Evolutionary conservation across 2,329 filamentous ascomycete species (phyloP).

Genomic region (Penicillium aurantiogriseum): DNA sequence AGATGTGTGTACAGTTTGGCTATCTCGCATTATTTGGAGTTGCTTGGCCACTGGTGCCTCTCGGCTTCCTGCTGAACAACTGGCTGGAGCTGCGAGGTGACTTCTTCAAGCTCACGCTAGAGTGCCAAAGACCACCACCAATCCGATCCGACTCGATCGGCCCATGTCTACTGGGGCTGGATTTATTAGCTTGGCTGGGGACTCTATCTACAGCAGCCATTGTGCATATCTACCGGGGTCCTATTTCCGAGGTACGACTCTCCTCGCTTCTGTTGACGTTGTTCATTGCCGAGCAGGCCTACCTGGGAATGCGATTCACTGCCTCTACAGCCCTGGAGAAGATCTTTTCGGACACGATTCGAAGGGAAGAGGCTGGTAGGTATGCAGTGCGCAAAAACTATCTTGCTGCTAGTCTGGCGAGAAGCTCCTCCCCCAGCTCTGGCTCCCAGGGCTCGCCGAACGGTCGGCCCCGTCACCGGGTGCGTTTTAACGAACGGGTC

Average conservation of each 20-base stretch:
- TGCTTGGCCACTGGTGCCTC: slow-evolving; percentile 88
- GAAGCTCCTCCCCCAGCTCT: slow-evolving; percentile 6
- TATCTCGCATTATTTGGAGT: slow-evolving; percentile 90
- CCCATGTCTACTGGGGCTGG: slow-evolving; percentile 81
- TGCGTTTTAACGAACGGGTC: slow-evolving; percentile 37
- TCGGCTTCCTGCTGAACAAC: slow-evolving; percentile 90
- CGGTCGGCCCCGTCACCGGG: slow-evolving; percentile 22
- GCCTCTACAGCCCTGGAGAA: slow-evolving; percentile 72
- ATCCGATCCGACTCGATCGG: slow-evolving; percentile 92
- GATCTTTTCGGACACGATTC: slow-evolving; percentile 76
- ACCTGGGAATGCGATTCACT: slow-evolving; percentile 68
- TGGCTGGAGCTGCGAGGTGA: slow-evolving; percentile 94
- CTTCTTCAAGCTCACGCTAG: slow-evolving; percentile 87
- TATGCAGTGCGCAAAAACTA: slow-evolving; percentile 75
- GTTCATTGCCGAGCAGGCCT: slow-evolving; percentile 80
- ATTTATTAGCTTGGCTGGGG: slow-evolving; percentile 91
- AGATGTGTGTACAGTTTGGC: slow-evolving; percentile 88
- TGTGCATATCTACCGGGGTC: slow-evolving; percentile 79
- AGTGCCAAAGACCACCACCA: slow-evolving; percentile 84
- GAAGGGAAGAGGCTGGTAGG: slow-evolving; percentile 76
- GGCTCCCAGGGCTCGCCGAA: slow-evolving; percentile 12
- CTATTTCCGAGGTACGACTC: slow-evolving; percentile 64
- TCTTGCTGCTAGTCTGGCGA: slow-evolving; percentile 50
- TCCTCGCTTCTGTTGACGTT: slow-evolving; percentile 78
- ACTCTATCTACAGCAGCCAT: slow-evolving; percentile 83